phyloP scores from a whole-genome alignment of 768 basidiomycete species.

The Tephrocybe sp. region DNA sequence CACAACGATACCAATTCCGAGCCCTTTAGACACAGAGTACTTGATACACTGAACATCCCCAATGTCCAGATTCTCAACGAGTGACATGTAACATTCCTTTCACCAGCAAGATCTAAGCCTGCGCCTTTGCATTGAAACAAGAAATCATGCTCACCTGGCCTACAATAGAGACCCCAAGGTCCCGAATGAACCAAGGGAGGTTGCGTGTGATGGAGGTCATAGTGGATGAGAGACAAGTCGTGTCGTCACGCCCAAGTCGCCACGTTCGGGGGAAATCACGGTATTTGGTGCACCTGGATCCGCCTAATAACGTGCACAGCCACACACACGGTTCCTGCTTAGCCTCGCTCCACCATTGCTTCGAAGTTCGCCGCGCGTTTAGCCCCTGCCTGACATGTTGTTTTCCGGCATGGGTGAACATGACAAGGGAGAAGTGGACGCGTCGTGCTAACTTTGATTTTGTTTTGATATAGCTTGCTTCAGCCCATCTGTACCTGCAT shows the following conservation, averaged over 20 bases:
- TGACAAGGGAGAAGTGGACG: background rate
- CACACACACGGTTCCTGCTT: conserved; percentile 1
- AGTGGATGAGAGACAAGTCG: conserved; percentile 16
- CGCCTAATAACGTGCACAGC: conserved; percentile 10
- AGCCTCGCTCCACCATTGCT: background rate
- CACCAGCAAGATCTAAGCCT: background rate
- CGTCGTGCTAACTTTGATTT: background rate
- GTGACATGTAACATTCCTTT: conserved; percentile 87
- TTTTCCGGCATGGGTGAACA: conserved; percentile 21
- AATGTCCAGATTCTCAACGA: conserved; percentile 85
- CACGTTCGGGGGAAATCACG: background rate
- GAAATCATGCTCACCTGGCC: conserved; percentile 59
- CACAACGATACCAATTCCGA: conserved; percentile 90
- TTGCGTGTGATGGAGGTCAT: conserved; percentile 82
- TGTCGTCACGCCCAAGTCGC: background rate
- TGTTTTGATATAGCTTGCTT: conserved; percentile 31
- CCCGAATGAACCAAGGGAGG: conserved; percentile 82
- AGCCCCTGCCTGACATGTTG: conserved; percentile 10
- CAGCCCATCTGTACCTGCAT: conserved; percentile 32
- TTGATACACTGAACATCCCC: conserved; percentile 82
- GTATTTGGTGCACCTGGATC: conserved; percentile 5
- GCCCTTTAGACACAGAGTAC: conserved; percentile 87
- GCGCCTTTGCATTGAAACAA: background rate
- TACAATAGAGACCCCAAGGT: conserved; percentile 79
- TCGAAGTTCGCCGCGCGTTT: background rate